Evolutionary conservation across 768 basidiomycete genomes (phyloP).

Genomic region (Tulasnella sp.): DNA sequence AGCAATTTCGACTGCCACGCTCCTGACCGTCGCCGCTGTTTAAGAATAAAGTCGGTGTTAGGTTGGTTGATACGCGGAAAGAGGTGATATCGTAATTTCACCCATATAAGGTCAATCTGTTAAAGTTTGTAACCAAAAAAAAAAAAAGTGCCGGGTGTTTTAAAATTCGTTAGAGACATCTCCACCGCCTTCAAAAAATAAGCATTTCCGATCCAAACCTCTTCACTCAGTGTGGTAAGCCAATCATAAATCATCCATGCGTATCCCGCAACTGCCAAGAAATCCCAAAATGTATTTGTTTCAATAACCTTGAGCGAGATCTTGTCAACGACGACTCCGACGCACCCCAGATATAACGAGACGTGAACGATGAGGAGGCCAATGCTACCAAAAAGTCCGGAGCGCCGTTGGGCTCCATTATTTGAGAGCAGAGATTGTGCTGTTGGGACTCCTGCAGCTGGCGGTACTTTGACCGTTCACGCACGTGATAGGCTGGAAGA

Average conservation of each 20-base stretch:
- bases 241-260: slow-evolving; percentile 23
- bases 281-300: background rate
- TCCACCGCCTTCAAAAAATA: too few species aligned
- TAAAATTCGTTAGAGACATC: too few species aligned
- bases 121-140: background rate
- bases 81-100: background rate
- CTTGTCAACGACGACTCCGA: too few species aligned
- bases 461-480: background rate
- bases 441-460: background rate
- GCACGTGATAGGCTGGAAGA: background rate
- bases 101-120: background rate
- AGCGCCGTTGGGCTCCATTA: too few species aligned
- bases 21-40: background rate
- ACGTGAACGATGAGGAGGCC: background rate
- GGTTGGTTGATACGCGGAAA: background rate
- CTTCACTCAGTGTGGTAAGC: background rate
- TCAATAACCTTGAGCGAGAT: background rate
- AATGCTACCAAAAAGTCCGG: too few species aligned
- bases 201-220: background rate
- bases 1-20: background rate
- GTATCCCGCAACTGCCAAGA: slow-evolving; percentile 21
- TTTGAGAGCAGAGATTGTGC: too few species aligned
- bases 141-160: background rate
- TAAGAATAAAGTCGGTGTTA: too few species aligned
- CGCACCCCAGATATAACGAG: background rate